Evolutionary conservation across 306 rosid genomes (phyloP), one percentile per base, ranked within the genome.

Genomic region (Hippophae tibetana): DNA sequence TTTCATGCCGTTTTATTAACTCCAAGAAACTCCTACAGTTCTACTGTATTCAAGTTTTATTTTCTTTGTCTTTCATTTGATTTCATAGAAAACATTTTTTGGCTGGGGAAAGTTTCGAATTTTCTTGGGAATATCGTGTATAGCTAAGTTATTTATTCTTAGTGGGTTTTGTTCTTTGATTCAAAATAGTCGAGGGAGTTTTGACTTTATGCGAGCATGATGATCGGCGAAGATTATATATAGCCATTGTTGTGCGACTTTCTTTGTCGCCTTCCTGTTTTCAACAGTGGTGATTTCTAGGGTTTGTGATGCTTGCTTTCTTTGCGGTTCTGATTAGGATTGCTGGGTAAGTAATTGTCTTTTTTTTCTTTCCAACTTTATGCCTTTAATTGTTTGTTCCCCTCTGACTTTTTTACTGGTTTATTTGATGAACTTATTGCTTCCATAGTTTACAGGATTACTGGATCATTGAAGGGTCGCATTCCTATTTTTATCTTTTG

Each of bases 271-370:
- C 57, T 47, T 66, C 56, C 51, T 55, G 65, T 44, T 31, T 59
- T 49, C 62, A 42, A 10, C 45, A 61, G 42, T 18, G 52, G 45
- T 54, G 42, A 38, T 61, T 66, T 76, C 62, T 84, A 74, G 74
- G 83, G 77, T 72, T 83, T 60, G 7, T 67, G 56, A 72, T 56
- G 70, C 42, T 44, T 38, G 52, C 54, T 60, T 50, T 46, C 67
- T 13, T 4, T 54, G 66, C 11, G 62, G 78, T 54, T 77, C 76
- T 71, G 75, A 48, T 54, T 50, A 57, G 69, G 72, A 64, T 68
- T 61, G 72, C 52, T 62, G 56, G 57, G 67, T 65, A 44, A 69
- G 78, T 41, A 57, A 23, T 25, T 70, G 48, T 69, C 42, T 26
- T 43, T 69, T 68, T 52, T 25, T 7, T 2, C 48, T 66, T 54